A percentile compares a stretch with the other conserved stretches of the same genome.
These are phyloP conservation scores for Trichoderma harzianum DNA, from an alignment of 2,329 filamentous ascomycete species.

Conservation along the genomic window DNA sequence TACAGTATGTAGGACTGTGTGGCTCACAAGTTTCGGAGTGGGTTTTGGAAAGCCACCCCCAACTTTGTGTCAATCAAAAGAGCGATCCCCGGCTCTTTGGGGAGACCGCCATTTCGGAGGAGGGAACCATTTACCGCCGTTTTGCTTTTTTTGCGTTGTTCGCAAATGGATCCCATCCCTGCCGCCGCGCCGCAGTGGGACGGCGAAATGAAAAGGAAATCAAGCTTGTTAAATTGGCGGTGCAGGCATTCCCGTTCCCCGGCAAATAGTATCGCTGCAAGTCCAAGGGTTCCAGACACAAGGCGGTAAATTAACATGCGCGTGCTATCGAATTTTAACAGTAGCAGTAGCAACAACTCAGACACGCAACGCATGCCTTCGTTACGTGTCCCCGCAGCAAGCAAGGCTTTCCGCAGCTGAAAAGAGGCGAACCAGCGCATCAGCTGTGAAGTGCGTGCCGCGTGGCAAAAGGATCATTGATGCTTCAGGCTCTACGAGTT, in stretches of 20 bases:
- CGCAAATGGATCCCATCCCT: background rate
- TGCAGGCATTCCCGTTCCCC: conserved; percentile 5
- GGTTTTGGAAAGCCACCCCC: background rate
- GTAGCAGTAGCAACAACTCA: background rate
- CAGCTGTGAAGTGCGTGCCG: conserved; percentile 4
- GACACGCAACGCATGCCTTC: background rate
- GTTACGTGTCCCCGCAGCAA: conserved; percentile 12
- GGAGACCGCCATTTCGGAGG: background rate
- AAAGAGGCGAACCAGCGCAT: conserved; percentile 10
- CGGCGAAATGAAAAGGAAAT: background rate
- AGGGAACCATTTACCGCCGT: conserved; percentile 3
- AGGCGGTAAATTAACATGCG: background rate
- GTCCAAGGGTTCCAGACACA: background rate
- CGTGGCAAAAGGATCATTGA: background rate
- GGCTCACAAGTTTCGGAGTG: background rate
- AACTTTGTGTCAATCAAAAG: background rate
- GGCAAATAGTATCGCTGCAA: background rate
- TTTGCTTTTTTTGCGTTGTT: background rate
- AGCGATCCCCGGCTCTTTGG: background rate
- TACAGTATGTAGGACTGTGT: background rate
- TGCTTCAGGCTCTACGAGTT: background rate
- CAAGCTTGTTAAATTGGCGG: conserved; percentile 7
- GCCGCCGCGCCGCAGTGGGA: background rate
- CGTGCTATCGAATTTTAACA: background rate
- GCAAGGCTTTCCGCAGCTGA: background rate